Evolutionary conservation across 2,329 filamentous ascomycete genomes (phyloP).

Genomic region (Monascus ruber): DNA sequence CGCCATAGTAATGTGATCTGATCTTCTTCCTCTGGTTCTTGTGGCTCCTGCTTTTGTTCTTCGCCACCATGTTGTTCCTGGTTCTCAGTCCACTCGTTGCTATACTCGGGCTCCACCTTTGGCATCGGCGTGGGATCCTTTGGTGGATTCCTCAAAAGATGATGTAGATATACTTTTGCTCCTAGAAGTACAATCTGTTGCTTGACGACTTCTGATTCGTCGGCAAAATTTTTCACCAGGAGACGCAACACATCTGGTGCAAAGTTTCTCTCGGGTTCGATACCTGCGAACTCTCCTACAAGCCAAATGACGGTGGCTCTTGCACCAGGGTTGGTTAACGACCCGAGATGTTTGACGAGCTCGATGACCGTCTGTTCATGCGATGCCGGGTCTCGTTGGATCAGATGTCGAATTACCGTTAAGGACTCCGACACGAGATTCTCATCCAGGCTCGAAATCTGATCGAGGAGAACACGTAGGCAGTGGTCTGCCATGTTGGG

Average conservation of each 20-base stretch:
- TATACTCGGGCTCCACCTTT: constrained; percentile 15
- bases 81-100: constrained; percentile 22
- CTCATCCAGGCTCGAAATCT: constrained; percentile 80
- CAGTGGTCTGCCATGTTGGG: constrained; percentile 62
- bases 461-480: constrained; percentile 67
- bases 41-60: constrained; percentile 18
- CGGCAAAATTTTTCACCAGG: constrained; percentile 69
- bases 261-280: constrained; percentile 73
- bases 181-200: constrained; percentile 84
- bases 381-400: constrained; percentile 73
- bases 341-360: constrained; percentile 82
- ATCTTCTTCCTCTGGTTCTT: constrained; percentile 35
- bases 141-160: constrained; percentile 48
- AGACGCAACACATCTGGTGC: constrained; percentile 87
- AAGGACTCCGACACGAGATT: constrained; percentile 83
- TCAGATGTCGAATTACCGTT: constrained; percentile 89
- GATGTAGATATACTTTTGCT: constrained; percentile 92
- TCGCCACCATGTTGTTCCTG: constrained; percentile 12
- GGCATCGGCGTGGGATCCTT: constrained; percentile 14
- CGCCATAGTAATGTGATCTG: constrained; percentile 69
- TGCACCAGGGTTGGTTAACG: constrained; percentile 74
- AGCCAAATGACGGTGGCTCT: constrained; percentile 95
- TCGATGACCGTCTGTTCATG: constrained; percentile 80
- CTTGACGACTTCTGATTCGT: constrained; percentile 76
- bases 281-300: constrained; percentile 81